Base-by-base conservation (phyloP, 2,329 filamentous ascomycete genomes). In the Fusarium acutatum region DNA sequence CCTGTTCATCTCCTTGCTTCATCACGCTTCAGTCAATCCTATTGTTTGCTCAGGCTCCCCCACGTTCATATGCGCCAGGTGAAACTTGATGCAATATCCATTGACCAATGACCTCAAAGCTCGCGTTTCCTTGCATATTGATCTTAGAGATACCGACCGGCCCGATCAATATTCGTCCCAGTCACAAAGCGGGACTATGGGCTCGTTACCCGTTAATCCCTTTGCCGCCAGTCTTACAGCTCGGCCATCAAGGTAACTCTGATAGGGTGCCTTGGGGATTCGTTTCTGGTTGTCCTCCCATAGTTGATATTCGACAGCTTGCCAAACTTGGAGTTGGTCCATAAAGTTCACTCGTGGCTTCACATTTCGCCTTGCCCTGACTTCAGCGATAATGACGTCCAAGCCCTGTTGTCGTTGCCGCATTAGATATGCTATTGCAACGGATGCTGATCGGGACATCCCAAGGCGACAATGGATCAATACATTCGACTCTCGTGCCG, bases 401-500 rank as follows among this genome's bases (percentile, higher is more conserved):
- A 74, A 49, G 17, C 49, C 47, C 46, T 69, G 47, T 26, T 73
- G 46, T 34, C 77, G 61, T 44, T 66, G 78, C 20, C 79, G 71
- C 80, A 82, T 82, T 17, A 82, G 74, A 62, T 81, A 82, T 46
- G 79, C 80, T 38, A 81, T 75, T 14, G 78, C 67, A 17, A 76
- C 74, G 6, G 80, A 76, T 11, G 80, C 76, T 3, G 80, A 81
- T 20, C 80, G 78, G 24, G 80, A 82, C 35, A 80, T 67, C 11
- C 80, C 80, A 35, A 69, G 60, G 41, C 84, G 82, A 64, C 81
- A 82, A 58, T 81, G 80, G 15, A 82, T 74, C 6, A 82, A 68
- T n/a, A 82, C 77, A 41, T 72, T 74, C 35, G 60, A 46, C 24
- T 58, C 61, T 52, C 44, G 57, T 28, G 35, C 26, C n/a, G 44